These are phyloP conservation scores for Lyophyllum atratum DNA, from an alignment of 768 basidiomycete species.

Conservation along the genomic window DNA sequence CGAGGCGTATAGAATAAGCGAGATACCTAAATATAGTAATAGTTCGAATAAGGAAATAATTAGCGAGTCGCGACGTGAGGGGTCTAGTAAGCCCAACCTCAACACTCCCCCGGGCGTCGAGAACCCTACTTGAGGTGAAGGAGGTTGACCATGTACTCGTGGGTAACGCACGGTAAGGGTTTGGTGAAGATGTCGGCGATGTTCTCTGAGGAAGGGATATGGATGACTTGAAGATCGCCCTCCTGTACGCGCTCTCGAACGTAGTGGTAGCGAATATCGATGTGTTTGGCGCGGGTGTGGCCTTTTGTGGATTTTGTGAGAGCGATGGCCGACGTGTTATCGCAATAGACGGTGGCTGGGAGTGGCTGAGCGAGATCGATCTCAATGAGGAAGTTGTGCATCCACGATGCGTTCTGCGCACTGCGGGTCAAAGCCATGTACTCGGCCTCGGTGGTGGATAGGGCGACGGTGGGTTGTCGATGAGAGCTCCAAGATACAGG, in stretches of 20 bases:
- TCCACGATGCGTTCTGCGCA: neutral
- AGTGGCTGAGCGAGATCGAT: neutral
- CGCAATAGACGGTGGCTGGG: neutral
- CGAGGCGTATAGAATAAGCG: neutral
- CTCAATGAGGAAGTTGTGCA: slow-evolving; percentile 4
- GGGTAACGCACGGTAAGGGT: neutral
- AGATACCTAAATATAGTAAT: neutral
- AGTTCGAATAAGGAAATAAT: neutral
- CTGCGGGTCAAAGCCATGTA: neutral
- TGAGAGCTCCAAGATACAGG: slow-evolving; percentile 30
- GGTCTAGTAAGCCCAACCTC: neutral
- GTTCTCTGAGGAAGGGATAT: neutral
- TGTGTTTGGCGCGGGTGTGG: neutral
- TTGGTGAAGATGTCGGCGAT: neutral
- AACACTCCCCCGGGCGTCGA: neutral
- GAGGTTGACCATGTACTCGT: neutral
- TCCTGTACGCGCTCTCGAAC: neutral
- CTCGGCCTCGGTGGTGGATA: no score
- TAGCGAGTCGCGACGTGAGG: neutral
- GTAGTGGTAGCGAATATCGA: neutral
- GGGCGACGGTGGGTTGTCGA: slow-evolving; percentile 27
- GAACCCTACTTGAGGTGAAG: neutral
- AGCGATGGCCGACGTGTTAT: neutral
- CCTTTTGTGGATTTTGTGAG: neutral
- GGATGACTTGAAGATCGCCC: neutral